Evolutionary conservation across 202 grass and related monocot genomes (phyloP).

Genomic region (Bolboschoenoplectus hybrid): DNA sequence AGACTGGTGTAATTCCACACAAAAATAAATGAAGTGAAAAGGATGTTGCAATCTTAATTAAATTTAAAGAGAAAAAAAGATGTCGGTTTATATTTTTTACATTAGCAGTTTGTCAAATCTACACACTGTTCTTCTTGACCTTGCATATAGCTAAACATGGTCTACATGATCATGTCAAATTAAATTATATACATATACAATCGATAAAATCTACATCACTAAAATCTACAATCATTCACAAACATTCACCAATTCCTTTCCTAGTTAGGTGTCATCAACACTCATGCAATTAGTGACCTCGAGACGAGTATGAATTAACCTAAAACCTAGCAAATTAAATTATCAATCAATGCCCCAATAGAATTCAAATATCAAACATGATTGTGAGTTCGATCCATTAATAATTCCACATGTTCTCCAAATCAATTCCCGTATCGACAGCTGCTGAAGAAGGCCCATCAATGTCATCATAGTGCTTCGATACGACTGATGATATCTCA

Average conservation of each 20-base stretch:
- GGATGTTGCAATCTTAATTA: constrained; percentile 18
- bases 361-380: constrained; percentile 26
- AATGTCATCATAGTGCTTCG: constrained; percentile 39
- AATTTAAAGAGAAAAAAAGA: not conserved
- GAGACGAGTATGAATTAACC: constrained; percentile 21
- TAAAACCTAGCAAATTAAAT: constrained; percentile 38
- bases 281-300: constrained; percentile 25
- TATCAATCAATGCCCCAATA: constrained; percentile 7
- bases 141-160: constrained; percentile 2
- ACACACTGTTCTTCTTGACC: constrained; percentile 33
- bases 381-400: constrained; percentile 4
- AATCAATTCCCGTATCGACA: constrained; percentile 30
- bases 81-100: not conserved
- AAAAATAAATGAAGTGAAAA: constrained; percentile 30
- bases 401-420: constrained; percentile 53
- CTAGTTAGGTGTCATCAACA: constrained; percentile 23
- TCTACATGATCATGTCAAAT: constrained; percentile 27
- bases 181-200: constrained; percentile 41
- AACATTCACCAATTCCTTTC: constrained; percentile 28
- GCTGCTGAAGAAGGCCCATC: constrained; percentile 24
- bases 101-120: constrained; percentile 29
- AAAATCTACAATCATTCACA: constrained; percentile 36
- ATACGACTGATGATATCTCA: constrained; percentile 50
- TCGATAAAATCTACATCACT: constrained; percentile 27
- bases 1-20: not conserved